Percentiles rank a stretch among this genome's conserved stretches.
Conservation (phyloP, 768 basidiomycete genomes). For the Boletus bicolor region DNA sequence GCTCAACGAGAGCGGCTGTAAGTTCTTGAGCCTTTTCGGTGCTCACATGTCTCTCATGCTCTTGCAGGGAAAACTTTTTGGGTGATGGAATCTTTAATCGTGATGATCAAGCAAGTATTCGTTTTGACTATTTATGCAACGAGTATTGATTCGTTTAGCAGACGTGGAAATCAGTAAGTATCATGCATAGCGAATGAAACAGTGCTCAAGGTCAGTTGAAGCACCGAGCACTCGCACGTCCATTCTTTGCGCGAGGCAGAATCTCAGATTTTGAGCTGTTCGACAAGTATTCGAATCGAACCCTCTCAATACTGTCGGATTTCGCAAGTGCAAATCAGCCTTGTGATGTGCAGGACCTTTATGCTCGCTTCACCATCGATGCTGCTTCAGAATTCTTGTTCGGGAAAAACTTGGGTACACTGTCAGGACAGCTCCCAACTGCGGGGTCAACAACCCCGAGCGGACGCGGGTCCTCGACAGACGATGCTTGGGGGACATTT, state of each 20-base stretch:
- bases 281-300: conserved; percentile 50
- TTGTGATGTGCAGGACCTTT: conserved; percentile 67
- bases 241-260: conserved; percentile 73
- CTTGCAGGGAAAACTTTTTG: conserved; percentile 47
- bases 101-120: conserved; percentile 56
- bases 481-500: conserved; percentile 59
- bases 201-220: conserved; percentile 25
- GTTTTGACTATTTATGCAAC: neutral
- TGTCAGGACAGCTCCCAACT: conserved; percentile 51
- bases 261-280: conserved; percentile 68
- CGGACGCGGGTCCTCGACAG: conserved; percentile 58
- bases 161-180: conserved; percentile 65
- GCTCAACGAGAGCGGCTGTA: conserved; percentile 66
- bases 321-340: conserved; percentile 38
- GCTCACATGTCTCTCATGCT: conserved; percentile 8
- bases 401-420: conserved; percentile 59
- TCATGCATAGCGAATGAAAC: neutral
- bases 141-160: conserved; percentile 15
- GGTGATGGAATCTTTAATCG: conserved; percentile 77
- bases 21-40: conserved; percentile 21
- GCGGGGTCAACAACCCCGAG: conserved; percentile 45
- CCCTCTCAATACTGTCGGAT: conserved; percentile 47
- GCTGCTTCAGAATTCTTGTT: conserved; percentile 73
- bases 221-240: conserved; percentile 67
- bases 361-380: conserved; percentile 65